A percentile compares a stretch with the other conserved stretches of the same genome.
Conservation (phyloP, 23 red algal genomes). For the Gracilaria gracilis region DNA sequence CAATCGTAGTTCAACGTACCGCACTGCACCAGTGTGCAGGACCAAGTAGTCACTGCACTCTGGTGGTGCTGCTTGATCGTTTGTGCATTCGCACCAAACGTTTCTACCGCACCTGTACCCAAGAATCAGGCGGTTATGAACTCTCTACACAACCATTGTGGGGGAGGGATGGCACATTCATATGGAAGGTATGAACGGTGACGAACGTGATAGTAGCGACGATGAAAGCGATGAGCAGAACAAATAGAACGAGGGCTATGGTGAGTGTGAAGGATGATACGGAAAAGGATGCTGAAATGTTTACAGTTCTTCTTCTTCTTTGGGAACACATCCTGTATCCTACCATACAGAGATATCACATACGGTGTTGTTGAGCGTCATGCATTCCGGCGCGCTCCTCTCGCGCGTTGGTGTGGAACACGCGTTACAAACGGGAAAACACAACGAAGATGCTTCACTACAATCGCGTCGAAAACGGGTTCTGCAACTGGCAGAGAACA, state of each 20-base stretch:
- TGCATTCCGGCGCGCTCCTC: conserved; percentile 16
- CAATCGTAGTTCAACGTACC: too few species aligned
- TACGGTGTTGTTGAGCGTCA: conserved; percentile 53
- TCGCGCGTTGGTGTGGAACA: background rate
- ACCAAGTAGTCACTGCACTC: too few species aligned
- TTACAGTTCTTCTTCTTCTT: conserved; percentile 60
- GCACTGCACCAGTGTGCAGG: too few species aligned
- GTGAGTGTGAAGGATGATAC: background rate
- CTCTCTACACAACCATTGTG: too few species aligned
- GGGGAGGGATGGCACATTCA: conserved; percentile 41
- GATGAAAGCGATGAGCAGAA: background rate
- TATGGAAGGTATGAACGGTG: conserved; percentile 27
- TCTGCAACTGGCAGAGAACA: background rate
- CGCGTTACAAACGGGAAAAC: background rate
- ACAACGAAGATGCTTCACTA: background rate
- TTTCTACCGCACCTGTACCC: too few species aligned
- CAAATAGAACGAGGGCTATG: background rate
- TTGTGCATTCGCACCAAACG: too few species aligned
- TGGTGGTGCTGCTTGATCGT: too few species aligned
- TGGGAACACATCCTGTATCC: conserved; percentile 11
- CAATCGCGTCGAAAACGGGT: background rate
- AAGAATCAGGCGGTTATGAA: too few species aligned
- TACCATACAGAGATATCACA: conserved; percentile 22
- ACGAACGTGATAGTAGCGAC: conserved; percentile 3
- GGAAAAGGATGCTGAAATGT: conserved; percentile 15